A percentile compares a stretch with the other conserved stretches of the same genome.
Evolutionary conservation across 192 early-diverging fungal genomes (phyloP).

Genomic region (Gonapodya prolifera): DNA sequence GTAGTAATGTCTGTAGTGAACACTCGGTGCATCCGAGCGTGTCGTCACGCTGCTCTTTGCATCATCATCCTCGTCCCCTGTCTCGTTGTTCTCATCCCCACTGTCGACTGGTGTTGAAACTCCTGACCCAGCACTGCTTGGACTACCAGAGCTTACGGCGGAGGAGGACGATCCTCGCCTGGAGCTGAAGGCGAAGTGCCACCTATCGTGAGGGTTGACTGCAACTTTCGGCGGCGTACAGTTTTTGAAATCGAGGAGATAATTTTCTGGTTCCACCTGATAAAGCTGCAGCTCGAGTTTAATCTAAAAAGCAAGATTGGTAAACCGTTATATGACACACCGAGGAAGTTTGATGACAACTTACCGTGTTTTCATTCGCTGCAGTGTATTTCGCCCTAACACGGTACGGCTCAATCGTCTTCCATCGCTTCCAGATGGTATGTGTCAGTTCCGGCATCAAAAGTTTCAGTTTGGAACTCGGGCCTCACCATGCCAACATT

Average conservation of each 20-base stretch:
- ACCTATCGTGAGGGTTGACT: conserved; percentile 4
- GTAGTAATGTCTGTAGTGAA: background rate
- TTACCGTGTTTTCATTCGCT: conserved; percentile 3
- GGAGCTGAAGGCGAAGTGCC: conserved; percentile 8
- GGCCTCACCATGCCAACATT: conserved; percentile 66
- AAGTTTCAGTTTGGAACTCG: background rate
- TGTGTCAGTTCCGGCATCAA: background rate
- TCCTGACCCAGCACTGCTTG: conserved; percentile 26
- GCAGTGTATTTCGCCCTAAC: conserved; percentile 55
- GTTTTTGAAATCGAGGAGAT: conserved; percentile 94
- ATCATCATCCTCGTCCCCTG: background rate
- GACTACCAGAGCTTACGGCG: conserved; percentile 19
- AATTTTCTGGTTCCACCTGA: conserved; percentile 74
- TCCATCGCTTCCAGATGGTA: conserved; percentile 56
- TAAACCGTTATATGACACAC: background rate
- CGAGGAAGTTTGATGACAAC: background rate
- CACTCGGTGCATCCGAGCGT: conserved; percentile 8
- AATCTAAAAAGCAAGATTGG: conserved; percentile 30
- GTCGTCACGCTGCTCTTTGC: background rate
- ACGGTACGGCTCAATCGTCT: conserved; percentile 76
- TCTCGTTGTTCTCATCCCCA: background rate
- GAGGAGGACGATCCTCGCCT: conserved; percentile 16
- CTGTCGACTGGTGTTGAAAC: conserved; percentile 23
- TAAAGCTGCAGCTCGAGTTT: conserved; percentile 95
- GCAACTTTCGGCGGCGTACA: conserved; percentile 21